phyloP scores from a whole-genome alignment of 257 asterid genomes.

The Asclepias syriaca region DNA sequence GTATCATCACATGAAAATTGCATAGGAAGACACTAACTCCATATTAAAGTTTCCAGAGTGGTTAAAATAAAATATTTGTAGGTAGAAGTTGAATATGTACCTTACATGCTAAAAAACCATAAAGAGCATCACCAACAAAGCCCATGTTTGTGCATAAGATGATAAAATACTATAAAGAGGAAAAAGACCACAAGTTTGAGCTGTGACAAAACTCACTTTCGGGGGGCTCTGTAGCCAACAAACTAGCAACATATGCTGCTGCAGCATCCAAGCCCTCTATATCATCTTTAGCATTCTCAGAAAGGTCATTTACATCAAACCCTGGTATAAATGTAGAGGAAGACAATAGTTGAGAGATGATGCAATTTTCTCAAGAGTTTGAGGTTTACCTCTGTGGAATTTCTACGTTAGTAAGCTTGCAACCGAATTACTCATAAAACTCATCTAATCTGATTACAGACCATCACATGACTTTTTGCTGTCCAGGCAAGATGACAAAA shows the following conservation, averaged over 20 bases:
- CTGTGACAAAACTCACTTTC: slow-evolving; percentile 48
- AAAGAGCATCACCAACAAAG: background rate
- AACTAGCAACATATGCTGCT: slow-evolving; percentile 84
- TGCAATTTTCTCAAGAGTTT: background rate
- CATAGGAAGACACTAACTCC: background rate
- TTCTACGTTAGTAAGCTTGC: background rate
- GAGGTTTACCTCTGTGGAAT: background rate
- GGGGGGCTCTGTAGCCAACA: slow-evolving; percentile 75
- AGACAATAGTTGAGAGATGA: slow-evolving; percentile 10
- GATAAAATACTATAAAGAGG: background rate
- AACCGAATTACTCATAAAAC: background rate
- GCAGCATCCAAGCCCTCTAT: slow-evolving; percentile 81
- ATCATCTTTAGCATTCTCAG: slow-evolving; percentile 72
- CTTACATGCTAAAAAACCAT: background rate
- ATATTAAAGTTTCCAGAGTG: background rate
- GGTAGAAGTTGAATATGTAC: too few relatives aligned
- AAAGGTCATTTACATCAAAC: slow-evolving; percentile 83
- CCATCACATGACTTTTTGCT: background rate
- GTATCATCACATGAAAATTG: background rate
- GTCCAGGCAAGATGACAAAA: background rate
- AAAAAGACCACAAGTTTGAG: background rate
- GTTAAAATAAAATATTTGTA: too few relatives aligned
- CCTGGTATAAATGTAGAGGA: slow-evolving; percentile 35
- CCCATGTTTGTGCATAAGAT: background rate
- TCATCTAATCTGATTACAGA: background rate